Conservation (phyloP, 176 grass and related monocot species). For the Miscanthus lutarioriparius region DNA sequence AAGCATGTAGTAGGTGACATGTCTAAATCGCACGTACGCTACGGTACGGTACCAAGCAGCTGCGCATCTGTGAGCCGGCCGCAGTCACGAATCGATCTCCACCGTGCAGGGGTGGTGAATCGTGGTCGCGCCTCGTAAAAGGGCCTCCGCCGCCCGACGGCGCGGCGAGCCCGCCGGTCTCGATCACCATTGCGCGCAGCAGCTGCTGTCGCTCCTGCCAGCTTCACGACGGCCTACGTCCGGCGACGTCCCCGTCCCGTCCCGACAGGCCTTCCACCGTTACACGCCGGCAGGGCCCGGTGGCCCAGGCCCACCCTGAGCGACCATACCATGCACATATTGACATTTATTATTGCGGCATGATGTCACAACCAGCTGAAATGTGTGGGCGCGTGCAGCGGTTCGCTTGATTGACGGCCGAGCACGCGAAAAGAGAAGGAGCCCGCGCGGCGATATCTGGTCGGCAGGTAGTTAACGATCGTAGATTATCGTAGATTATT, state of each 20-base stretch:
- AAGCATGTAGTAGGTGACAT: neutral
- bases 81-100: neutral
- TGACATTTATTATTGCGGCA: neutral
- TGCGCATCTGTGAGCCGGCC: neutral
- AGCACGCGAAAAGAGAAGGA: too few relatives aligned
- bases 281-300: constrained; percentile 24
- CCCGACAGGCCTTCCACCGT: constrained; percentile 36
- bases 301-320: neutral
- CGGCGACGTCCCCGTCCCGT: neutral
- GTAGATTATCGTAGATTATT: too few relatives aligned
- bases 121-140: neutral
- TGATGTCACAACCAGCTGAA: too few relatives aligned
- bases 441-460: too few relatives aligned
- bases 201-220: neutral
- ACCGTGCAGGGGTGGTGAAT: neutral
- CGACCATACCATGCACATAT: neutral
- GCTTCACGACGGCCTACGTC: neutral
- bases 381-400: too few relatives aligned
- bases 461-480: too few relatives aligned
- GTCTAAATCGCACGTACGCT: constrained; percentile 1
- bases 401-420: too few relatives aligned
- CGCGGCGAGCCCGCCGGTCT: neutral
- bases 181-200: neutral
- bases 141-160: neutral
- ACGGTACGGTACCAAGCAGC: neutral